Percentiles rank a stretch among this genome's conserved stretches.
phyloP scores from a whole-genome alignment of 179 eudicot species.

The Silene noctiflora region DNA sequence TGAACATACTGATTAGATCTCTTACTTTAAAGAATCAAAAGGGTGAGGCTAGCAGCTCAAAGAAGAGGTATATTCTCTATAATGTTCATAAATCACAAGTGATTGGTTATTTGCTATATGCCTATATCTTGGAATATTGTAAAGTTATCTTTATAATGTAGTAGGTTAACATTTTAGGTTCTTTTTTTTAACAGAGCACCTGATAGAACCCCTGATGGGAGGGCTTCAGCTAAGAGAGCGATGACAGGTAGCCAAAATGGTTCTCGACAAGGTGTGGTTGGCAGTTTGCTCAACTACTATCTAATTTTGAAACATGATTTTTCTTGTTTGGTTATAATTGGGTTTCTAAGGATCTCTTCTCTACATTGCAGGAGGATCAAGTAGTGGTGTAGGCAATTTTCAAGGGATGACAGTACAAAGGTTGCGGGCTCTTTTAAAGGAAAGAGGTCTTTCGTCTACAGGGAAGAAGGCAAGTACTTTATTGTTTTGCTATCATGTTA shows the following conservation, averaged over 20 bases:
- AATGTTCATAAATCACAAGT: neutral
- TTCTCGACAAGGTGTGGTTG: constrained; percentile 47
- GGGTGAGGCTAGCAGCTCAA: constrained; percentile 55
- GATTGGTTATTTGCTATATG: constrained; percentile 5
- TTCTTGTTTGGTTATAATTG: neutral
- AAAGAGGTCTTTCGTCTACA: constrained; percentile 58
- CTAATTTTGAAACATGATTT: neutral
- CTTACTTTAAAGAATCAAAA: constrained; percentile 69
- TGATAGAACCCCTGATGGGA: constrained; percentile 54
- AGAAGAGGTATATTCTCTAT: constrained; percentile 54
- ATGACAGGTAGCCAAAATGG: constrained; percentile 39
- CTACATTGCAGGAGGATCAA: constrained; percentile 43
- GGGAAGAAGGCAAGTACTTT: constrained; percentile 67
- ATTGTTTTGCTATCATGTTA: neutral
- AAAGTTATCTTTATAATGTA: neutral
- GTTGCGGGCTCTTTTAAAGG: constrained; percentile 65
- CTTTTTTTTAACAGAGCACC: constrained; percentile 42
- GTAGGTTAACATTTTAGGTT: neutral
- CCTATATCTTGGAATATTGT: neutral
- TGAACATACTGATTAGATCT: constrained; percentile 77
- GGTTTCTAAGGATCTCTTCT: constrained; percentile 3
- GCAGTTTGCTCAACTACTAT: neutral
- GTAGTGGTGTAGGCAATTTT: constrained; percentile 32
- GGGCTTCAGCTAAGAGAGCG: constrained; percentile 60
- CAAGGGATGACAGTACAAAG: constrained; percentile 66